These are phyloP conservation scores for Backusella tuberculispora DNA, from an alignment of 192 early-diverging fungal species.

Conservation along the genomic window DNA sequence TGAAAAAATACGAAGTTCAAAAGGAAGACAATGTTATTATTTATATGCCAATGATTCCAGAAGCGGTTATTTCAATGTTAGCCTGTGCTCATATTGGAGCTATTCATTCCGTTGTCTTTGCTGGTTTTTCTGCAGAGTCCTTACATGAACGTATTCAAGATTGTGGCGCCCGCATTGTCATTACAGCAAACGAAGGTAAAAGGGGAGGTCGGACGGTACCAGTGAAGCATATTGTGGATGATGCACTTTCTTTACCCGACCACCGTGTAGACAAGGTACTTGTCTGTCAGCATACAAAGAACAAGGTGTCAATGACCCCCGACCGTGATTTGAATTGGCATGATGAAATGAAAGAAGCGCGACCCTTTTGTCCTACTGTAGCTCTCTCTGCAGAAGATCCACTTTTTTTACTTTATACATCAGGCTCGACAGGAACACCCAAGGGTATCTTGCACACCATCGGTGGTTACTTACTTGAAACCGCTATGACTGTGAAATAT, in stretches of 20 bases:
- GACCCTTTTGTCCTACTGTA: constrained; percentile 85
- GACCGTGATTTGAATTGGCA: constrained; percentile 94
- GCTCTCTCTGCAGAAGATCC: constrained; percentile 90
- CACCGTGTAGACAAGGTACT: constrained; percentile 85
- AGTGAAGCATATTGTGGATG: constrained; percentile 92
- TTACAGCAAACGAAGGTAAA: constrained; percentile 93
- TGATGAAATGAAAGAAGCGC: constrained; percentile 80
- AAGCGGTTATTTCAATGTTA: constrained; percentile 88
- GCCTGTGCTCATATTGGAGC: constrained; percentile 93
- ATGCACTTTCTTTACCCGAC: constrained; percentile 63
- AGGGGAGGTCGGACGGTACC: constrained; percentile 87
- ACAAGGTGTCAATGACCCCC: constrained; percentile 69
- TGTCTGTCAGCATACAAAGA: constrained; percentile 89
- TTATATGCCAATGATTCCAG: constrained; percentile 98
- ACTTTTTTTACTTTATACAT: constrained; percentile 94
- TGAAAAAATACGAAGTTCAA: constrained; percentile 78
- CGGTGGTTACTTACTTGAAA: constrained; percentile 90
- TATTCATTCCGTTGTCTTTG: constrained; percentile 95
- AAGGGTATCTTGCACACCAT: constrained; percentile 96
- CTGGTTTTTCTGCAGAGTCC: constrained; percentile 92
- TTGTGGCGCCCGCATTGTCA: constrained; percentile 75
- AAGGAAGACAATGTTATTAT: constrained; percentile 95
- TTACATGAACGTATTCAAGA: constrained; percentile 91
- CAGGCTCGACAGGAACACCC: constrained; percentile 86
- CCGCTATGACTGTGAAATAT: constrained; percentile 80